Base-by-base conservation (phyloP, 495 filamentous ascomycete species). In the Choiromyces venosus region DNA sequence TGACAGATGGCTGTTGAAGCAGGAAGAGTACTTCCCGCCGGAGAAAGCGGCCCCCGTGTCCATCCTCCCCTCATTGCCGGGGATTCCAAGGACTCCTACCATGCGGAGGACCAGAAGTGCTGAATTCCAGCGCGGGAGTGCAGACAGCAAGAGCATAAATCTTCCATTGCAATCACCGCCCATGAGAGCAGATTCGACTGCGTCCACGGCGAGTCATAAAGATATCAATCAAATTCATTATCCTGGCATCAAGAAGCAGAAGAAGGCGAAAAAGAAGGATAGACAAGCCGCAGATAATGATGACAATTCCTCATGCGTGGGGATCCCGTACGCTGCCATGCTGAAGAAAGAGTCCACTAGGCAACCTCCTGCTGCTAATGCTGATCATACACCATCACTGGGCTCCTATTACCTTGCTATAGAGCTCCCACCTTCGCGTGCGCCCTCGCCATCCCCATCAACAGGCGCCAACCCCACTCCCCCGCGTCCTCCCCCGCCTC, bases 271-370 rank as follows among this genome's bases (percentile, higher is more conserved):
- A 69, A 44, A 3, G 37, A 42, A 72, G 33, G 18, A 42, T 46
- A 38, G 29, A 25, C 73, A 42, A 44, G 29, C 25, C 29, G 52
- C 16, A 40, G 69, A 35, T 33, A 25, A 37, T 9, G 65, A 67
- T 36, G 36, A 56, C 7, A 71, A 67, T 66, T 71, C 73, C 36
- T 56, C 44, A 39, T 74, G 65, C 36, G 64, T 74, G 42, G 73
- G 71, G 42, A 74, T 74, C 40, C 69, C 69, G n/a, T 68, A 74
- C 44, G 40, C 73, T 37, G 69, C 65, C 37, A 75, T 72, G 69
- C 21, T 75, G 33, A 33, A 35, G 42, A 68, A 72, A 40, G 37
- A 75, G 39, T 7, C 12, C 29, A 16, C 39, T 36, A 37, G 65
- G 39, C 46, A n/a, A 61, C 9, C 46, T 25, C 46, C 46, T n/a